These are phyloP conservation scores for Penicillium taxi DNA, from an alignment of 495 filamentous ascomycete genomes.

Conservation along the genomic window DNA sequence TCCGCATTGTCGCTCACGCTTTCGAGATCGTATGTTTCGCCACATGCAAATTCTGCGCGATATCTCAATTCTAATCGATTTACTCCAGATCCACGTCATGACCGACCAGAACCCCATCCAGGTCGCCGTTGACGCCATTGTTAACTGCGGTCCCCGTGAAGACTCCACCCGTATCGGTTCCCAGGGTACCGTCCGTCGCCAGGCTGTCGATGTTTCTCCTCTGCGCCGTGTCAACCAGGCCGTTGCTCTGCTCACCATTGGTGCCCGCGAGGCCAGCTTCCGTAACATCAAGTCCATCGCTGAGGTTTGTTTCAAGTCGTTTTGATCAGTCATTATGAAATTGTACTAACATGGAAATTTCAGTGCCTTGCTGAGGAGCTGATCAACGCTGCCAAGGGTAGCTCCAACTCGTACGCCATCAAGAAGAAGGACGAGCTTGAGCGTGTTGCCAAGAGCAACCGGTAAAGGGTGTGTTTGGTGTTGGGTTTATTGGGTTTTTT, in stretches of 20 bases:
- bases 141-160: conserved; percentile 99
- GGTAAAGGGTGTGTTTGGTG: conserved; percentile 56
- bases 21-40: conserved; percentile 88
- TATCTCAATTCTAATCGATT: conserved; percentile 3
- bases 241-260: conserved; percentile 49
- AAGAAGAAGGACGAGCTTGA: conserved; percentile 99
- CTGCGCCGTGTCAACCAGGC: conserved; percentile 99
- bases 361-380: conserved; percentile 98
- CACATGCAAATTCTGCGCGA: background rate
- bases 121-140: conserved; percentile 97
- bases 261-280: conserved; percentile 94
- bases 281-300: conserved; percentile 30
- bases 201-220: conserved; percentile 96
- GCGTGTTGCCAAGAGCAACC: conserved; percentile 99
- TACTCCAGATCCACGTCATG: conserved; percentile 96
- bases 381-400: conserved; percentile 99
- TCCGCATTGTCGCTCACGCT: conserved; percentile 96
- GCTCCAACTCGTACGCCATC: conserved; percentile 99
- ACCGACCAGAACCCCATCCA: conserved; percentile 99
- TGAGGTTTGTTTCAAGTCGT: no score
- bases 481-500: no score
- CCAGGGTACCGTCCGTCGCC: conserved; percentile 97
- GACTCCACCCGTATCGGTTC: conserved; percentile 99
- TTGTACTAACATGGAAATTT: conserved; percentile 65
- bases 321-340: conserved; percentile 15